These are phyloP conservation scores for Lepiota subincarnata DNA, from an alignment of 768 basidiomycete species.

Conservation along the genomic window DNA sequence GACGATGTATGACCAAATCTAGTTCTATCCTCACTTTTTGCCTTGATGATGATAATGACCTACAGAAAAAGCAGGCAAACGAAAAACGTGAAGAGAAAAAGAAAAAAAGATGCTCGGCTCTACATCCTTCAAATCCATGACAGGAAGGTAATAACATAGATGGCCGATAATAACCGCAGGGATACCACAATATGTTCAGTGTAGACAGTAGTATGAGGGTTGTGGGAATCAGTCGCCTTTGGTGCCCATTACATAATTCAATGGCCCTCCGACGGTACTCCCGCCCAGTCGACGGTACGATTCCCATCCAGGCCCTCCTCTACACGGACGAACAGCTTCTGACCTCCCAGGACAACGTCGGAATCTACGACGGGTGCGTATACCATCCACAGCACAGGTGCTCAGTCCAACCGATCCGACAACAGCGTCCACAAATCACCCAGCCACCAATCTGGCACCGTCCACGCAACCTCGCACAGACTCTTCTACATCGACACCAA, in stretches of 20 bases:
- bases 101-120: no score
- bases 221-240: no score
- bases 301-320: slow-evolving; percentile 71
- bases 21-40: no score
- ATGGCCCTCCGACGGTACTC: slow-evolving; percentile 60
- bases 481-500: slow-evolving; percentile 72
- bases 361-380: slow-evolving; percentile 88
- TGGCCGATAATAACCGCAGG: no score
- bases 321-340: slow-evolving; percentile 80
- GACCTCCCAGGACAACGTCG: slow-evolving; percentile 71
- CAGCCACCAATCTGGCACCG: slow-evolving; percentile 70
- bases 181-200: no score
- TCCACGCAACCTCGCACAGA: slow-evolving; percentile 78
- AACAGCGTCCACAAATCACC: slow-evolving; percentile 76
- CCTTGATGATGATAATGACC: no score
- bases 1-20: no score
- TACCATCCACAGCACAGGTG: slow-evolving; percentile 9
- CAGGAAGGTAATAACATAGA: no score
- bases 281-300: slow-evolving; percentile 63
- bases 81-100: no score
- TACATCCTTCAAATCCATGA: no score
- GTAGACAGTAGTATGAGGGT: no score
- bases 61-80: no score
- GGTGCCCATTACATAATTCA: background rate
- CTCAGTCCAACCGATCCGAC: slow-evolving; percentile 19